phyloP scores from a whole-genome alignment of 768 basidiomycete species.

The Pulveroboletus sp. region DNA sequence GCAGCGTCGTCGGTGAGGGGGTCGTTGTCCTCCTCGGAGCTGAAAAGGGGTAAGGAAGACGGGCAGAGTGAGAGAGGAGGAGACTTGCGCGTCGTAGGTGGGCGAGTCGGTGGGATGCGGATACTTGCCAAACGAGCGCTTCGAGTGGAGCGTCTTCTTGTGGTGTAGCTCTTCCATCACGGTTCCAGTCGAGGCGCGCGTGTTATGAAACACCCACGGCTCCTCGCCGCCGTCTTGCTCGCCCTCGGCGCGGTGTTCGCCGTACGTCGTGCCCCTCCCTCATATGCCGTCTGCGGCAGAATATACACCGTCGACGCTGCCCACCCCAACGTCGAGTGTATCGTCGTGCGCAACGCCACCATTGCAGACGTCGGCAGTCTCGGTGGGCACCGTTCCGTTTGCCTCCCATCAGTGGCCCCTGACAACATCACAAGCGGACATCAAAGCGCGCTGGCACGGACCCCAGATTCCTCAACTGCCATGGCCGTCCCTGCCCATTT shows the following conservation, averaged over 20 bases:
- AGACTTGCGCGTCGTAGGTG: conserved; percentile 67
- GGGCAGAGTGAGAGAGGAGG: background rate
- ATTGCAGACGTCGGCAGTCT: conserved; percentile 49
- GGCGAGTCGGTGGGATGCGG: conserved; percentile 62
- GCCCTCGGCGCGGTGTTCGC: conserved; percentile 1
- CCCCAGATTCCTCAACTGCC: conserved; percentile 15
- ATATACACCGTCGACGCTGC: conserved; percentile 69
- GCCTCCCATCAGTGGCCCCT: no score
- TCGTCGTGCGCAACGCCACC: conserved; percentile 47
- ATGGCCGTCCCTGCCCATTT: conserved; percentile 21
- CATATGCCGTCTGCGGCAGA: conserved; percentile 57
- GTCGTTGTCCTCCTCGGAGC: conserved; percentile 87
- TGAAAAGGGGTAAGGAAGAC: conserved; percentile 29
- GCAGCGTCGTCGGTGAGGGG: conserved; percentile 74
- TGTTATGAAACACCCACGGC: no score
- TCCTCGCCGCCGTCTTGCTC: no score
- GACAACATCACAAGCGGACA: conserved; percentile 20
- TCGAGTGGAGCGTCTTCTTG: conserved; percentile 37
- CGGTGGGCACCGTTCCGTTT: conserved; percentile 34
- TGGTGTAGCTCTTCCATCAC: conserved; percentile 29
- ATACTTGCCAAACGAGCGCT: conserved; percentile 69
- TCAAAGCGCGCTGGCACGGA: conserved; percentile 24
- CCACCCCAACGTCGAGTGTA: conserved; percentile 53
- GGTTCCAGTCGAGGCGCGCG: no score
- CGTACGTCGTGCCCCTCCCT: background rate